Percentiles rank a stretch among this genome's conserved stretches.
Evolutionary conservation across 2,329 filamentous ascomycete genomes (phyloP).

Genomic region (Sclerotiophoma versabilis): DNA sequence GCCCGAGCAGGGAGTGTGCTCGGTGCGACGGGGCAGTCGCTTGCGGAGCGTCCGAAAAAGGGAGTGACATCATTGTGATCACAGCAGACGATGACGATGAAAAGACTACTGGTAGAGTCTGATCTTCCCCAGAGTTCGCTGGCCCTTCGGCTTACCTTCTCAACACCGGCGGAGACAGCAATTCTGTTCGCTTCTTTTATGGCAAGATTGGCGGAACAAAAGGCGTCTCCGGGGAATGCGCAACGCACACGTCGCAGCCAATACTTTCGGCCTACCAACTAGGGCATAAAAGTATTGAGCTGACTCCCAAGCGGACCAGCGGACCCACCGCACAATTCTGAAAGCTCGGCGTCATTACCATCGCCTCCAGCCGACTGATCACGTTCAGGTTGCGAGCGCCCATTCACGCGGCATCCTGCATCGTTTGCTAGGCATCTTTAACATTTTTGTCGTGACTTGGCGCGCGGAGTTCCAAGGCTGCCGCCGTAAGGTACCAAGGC

Average conservation of each 20-base stretch:
- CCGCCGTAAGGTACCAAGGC: constrained; percentile 22
- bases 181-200: neutral
- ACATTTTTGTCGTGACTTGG: constrained; percentile 12
- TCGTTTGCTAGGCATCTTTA: constrained; percentile 8
- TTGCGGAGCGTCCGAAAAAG: neutral
- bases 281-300: constrained; percentile 16
- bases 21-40: constrained; percentile 2
- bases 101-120: neutral
- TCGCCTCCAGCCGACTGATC: constrained; percentile 2
- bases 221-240: constrained; percentile 8
- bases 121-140: neutral
- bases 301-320: constrained; percentile 19
- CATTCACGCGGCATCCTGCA: neutral
- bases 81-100: neutral
- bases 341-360: constrained; percentile 13
- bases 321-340: constrained; percentile 19
- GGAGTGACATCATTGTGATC: constrained; percentile 4
- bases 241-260: constrained; percentile 20
- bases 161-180: neutral
- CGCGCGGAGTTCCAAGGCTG: constrained; percentile 12
- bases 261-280: constrained; percentile 21
- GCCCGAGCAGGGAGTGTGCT: constrained; percentile 6
- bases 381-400: neutral
- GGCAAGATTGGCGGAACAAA: constrained; percentile 8
- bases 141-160: constrained; percentile 5